Evolutionary conservation across 306 rosid species (phyloP), one percentile per base, ranked within the genome.

Genomic region (Fragaria iinumae): DNA sequence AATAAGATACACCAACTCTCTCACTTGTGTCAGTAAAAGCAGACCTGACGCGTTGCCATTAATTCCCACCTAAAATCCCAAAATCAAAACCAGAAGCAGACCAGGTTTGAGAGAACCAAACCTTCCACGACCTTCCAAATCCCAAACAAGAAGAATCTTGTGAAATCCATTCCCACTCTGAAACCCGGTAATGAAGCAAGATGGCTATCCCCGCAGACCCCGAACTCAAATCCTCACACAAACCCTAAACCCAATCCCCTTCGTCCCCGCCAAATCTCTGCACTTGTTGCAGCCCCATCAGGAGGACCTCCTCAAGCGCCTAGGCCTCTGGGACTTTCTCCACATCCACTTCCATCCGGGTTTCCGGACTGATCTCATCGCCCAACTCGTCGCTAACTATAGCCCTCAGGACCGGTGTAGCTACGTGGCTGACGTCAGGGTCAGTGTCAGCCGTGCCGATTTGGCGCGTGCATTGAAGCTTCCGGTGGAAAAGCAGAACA

Each of bases 261-360:
- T 94, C 21, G 56, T 78, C 0, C 96, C 98, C 0, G 38, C 62
- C 0, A 91, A 88, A 82, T 52, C 25, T 69, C 90, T 90, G 9
- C 88, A 92, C 81, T 92, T 95, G 43, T 92, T 95, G 43, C 55
- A 79, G 38, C 59, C 76, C 65, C 92, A 90, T 68, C 80, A 88
- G 87, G 71, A 82, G 69, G 45, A 43, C 45, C 95, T 95, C 45
- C 47, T 95, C 69, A 82, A 83, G 87, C 88, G 92, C 23, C 68
- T 95, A 2, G 96, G 96, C 56, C 77, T 95, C 59, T 95, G 98
- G 97, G 89, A 89, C 27, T 92, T 95, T n/a, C 95, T 86, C 29
- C 93, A 89, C 38, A 66, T 84, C 25, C 90, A 92, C 60, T 92
- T 90, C 23, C 93, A 92, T 69, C 72, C 83, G 50, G 41, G 0